These are phyloP conservation scores for Nasturtium officinale DNA, from an alignment of 345 rosid species.

Conservation along the genomic window DNA sequence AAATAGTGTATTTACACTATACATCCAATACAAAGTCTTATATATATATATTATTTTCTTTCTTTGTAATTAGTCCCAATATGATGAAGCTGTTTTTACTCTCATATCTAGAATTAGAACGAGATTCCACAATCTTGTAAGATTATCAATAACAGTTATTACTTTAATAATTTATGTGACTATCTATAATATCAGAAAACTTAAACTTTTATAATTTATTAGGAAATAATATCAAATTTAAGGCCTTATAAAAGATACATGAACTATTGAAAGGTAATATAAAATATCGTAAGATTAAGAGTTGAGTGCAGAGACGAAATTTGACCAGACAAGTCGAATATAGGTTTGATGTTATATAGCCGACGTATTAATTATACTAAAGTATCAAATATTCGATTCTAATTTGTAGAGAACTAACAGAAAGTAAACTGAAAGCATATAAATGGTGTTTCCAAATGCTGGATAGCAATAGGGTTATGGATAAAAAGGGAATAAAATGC, in stretches of 20 bases:
- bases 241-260: neutral
- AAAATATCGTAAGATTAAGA: too few species aligned
- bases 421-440: conserved; percentile 7
- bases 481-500: conserved; percentile 25
- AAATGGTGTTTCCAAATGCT: conserved; percentile 34
- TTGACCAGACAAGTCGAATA: neutral
- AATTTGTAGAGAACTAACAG: neutral
- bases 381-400: conserved; percentile 24
- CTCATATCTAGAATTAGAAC: too few species aligned
- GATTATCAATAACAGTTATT: neutral
- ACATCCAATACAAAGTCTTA: too few species aligned
- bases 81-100: neutral
- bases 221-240: neutral
- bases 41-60: too few species aligned
- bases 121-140: neutral
- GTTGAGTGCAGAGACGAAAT: neutral
- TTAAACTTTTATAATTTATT: too few species aligned
- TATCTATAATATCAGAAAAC: too few species aligned
- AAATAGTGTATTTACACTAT: too few species aligned
- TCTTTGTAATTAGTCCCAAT: neutral
- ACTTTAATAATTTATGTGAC: neutral
- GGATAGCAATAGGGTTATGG: conserved; percentile 31
- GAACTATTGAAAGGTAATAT: neutral
- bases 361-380: conserved; percentile 25
- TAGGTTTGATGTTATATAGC: conserved; percentile 2